Evolutionary conservation across 768 basidiomycete genomes (phyloP).

Genomic region (Tricholoma terreum): DNA sequence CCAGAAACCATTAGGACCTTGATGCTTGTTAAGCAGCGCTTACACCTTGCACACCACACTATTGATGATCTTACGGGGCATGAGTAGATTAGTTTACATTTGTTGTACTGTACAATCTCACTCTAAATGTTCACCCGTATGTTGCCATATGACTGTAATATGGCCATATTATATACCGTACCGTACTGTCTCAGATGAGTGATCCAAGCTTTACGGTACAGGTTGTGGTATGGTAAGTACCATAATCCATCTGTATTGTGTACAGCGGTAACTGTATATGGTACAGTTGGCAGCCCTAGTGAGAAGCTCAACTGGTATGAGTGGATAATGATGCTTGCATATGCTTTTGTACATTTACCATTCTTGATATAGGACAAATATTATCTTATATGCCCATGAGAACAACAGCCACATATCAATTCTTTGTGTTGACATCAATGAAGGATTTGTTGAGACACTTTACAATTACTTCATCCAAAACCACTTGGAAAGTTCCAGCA

Average conservation of each 20-base stretch:
- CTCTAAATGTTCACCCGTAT: neutral
- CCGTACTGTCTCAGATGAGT: neutral
- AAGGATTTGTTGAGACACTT: no score
- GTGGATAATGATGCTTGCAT: no score
- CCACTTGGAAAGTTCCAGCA: no score
- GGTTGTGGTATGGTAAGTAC: neutral
- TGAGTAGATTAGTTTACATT: no score
- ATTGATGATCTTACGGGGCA: neutral
- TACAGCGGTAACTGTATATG: neutral
- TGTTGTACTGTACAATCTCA: neutral
- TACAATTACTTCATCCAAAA: no score
- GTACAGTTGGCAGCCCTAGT: neutral
- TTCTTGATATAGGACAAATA: no score
- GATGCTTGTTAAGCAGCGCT: neutral
- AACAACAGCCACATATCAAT: no score
- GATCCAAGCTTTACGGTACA: neutral
- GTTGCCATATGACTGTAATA: neutral
- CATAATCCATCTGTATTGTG: neutral
- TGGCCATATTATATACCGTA: neutral
- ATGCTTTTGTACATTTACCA: no score
- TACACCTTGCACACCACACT: no score
- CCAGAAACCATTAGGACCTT: constrained; percentile 8
- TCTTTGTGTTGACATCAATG: no score
- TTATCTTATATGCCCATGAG: no score
- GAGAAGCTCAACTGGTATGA: no score